These are phyloP conservation scores for Leccinum pachyderme DNA, from an alignment of 1,284 basidiomycete species.

Conservation along the genomic window DNA sequence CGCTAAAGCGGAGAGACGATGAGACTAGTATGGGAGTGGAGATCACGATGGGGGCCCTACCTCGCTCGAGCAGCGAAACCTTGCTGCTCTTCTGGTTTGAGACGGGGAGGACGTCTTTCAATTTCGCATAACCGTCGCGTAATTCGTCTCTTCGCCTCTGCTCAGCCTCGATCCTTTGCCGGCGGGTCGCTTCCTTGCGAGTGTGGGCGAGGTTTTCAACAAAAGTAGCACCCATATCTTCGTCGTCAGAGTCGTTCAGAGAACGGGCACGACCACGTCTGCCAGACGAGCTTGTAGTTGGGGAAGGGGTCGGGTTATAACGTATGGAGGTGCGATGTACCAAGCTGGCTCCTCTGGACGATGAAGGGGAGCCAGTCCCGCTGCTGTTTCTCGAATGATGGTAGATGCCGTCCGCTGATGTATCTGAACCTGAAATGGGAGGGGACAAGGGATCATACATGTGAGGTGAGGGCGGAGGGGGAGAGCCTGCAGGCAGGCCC, in stretches of 20 bases:
- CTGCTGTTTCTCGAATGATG: slow-evolving; percentile 70
- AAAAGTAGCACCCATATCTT: slow-evolving; percentile 62
- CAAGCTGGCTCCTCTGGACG: slow-evolving; percentile 67
- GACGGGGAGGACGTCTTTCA: slow-evolving; percentile 81
- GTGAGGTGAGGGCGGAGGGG: slow-evolving; percentile 73
- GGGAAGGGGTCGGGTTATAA: slow-evolving; percentile 77
- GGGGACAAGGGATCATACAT: slow-evolving; percentile 79
- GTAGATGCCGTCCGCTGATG: slow-evolving; percentile 75
- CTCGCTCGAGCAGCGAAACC: slow-evolving; percentile 82
- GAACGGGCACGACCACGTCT: slow-evolving; percentile 66
- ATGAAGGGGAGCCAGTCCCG: slow-evolving; percentile 70
- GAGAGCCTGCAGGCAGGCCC: slow-evolving; percentile 49
- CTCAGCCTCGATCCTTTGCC: slow-evolving; percentile 82
- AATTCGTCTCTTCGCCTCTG: slow-evolving; percentile 84
- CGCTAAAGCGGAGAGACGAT: slow-evolving; percentile 40
- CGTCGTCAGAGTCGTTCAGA: slow-evolving; percentile 72
- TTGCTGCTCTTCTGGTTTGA: slow-evolving; percentile 89
- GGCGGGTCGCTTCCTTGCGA: slow-evolving; percentile 79
- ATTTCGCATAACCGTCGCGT: slow-evolving; percentile 80
- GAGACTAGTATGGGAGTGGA: slow-evolving; percentile 8
- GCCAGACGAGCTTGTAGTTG: slow-evolving; percentile 64
- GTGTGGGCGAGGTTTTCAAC: slow-evolving; percentile 69
- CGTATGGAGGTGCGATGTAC: slow-evolving; percentile 66
- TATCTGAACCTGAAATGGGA: slow-evolving; percentile 81
- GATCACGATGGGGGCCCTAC: slow-evolving; percentile 41